Evolutionary conservation across 208 protist species (phyloP).

Genomic region (Naegleria lovaniensis): DNA sequence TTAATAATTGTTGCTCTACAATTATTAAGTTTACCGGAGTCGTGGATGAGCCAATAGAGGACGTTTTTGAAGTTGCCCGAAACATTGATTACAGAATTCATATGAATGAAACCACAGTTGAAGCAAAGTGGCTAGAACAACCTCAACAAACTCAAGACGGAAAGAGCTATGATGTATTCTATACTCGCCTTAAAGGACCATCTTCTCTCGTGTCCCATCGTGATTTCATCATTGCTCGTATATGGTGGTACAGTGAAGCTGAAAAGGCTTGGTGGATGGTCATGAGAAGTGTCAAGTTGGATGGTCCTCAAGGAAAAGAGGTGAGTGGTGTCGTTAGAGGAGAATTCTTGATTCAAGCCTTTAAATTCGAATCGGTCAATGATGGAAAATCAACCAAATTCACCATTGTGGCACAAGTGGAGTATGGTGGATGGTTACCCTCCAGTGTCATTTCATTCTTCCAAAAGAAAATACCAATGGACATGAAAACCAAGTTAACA

Average conservation of each 20-base stretch:
- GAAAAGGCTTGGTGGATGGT: neutral
- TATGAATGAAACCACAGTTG: neutral
- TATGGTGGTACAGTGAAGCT: neutral
- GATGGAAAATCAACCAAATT: neutral
- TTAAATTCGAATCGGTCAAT: neutral
- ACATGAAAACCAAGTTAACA: neutral
- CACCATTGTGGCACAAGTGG: neutral
- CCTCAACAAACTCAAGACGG: neutral
- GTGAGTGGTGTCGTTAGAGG: neutral
- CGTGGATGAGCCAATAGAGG: neutral
- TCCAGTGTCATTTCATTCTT: neutral
- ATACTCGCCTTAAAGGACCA: neutral
- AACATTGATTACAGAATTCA: neutral
- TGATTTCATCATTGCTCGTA: neutral
- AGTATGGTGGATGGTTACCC: neutral
- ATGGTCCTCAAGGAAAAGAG: neutral
- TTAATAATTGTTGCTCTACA: too few species aligned
- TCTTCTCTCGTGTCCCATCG: neutral
- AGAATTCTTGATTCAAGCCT: neutral
- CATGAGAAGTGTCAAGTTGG: neutral
- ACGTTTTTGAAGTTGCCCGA: neutral
- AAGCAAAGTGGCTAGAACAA: neutral
- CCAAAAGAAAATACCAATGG: neutral
- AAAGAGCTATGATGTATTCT: neutral
- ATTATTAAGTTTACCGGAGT: neutral